Percentiles rank a stretch among this genome's conserved stretches.
Conservation (phyloP, 2,329 filamentous ascomycete species). For the Cladobotryum protrusum region DNA sequence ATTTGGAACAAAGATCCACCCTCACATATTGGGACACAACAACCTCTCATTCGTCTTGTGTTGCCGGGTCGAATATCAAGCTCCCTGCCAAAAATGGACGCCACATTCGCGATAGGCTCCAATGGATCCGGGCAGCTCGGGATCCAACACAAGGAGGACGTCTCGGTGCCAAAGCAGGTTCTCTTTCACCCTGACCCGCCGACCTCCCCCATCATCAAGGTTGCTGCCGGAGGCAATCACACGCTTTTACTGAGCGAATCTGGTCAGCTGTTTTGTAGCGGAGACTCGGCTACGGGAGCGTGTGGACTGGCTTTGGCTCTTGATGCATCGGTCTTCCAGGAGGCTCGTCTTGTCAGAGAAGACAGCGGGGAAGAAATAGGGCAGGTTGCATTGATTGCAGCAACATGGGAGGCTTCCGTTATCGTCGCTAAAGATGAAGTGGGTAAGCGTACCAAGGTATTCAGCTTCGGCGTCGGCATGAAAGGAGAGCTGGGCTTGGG, state of each 20-base stretch:
- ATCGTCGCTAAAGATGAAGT: slow-evolving; percentile 45
- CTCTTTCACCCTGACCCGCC: slow-evolving; percentile 43
- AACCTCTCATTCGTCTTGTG: neutral
- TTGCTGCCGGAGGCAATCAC: slow-evolving; percentile 75
- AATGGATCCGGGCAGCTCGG: slow-evolving; percentile 73
- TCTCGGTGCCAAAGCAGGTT: slow-evolving; percentile 58
- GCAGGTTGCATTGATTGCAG: slow-evolving; percentile 46
- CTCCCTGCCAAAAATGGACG: slow-evolving; percentile 31
- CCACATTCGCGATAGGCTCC: slow-evolving; percentile 64
- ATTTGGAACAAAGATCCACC: neutral
- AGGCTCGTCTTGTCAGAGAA: slow-evolving; percentile 29
- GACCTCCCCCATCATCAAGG: slow-evolving; percentile 29
- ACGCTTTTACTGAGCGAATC: slow-evolving; percentile 62
- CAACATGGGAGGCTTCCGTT: slow-evolving; percentile 73
- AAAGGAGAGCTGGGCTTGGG: slow-evolving; percentile 71
- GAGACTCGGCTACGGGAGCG: slow-evolving; percentile 50
- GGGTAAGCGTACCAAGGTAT: slow-evolving; percentile 44
- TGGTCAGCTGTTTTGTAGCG: slow-evolving; percentile 59
- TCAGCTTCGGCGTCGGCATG: slow-evolving; percentile 57
- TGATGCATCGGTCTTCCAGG: slow-evolving; percentile 33
- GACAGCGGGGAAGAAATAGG: slow-evolving; percentile 23
- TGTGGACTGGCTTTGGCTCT: slow-evolving; percentile 39
- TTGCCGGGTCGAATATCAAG: too few species aligned
- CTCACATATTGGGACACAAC: neutral
- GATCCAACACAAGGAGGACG: slow-evolving; percentile 64